These are phyloP conservation scores for Amanita exitialis DNA, from an alignment of 768 basidiomycete species.

Conservation along the genomic window DNA sequence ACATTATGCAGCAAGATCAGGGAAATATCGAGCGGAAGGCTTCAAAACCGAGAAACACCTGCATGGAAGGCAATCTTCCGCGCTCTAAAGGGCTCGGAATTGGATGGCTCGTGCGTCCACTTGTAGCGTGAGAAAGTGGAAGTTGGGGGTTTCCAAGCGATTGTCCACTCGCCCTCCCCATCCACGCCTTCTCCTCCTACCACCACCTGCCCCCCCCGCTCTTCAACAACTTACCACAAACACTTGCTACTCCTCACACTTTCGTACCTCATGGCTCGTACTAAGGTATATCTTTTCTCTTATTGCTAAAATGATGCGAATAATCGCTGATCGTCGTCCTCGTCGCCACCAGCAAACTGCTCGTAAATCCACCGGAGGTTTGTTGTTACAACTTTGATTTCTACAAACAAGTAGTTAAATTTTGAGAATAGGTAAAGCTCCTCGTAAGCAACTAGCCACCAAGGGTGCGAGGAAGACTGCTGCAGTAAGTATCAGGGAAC, in stretches of 20 bases:
- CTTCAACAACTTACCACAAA: conserved; percentile 14
- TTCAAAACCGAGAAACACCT: conserved; percentile 20
- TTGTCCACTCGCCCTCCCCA: conserved; percentile 20
- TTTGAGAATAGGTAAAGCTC: conserved; percentile 60
- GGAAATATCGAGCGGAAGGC: conserved; percentile 9
- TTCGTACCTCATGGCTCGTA: conserved; percentile 62
- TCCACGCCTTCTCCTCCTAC: conserved; percentile 26
- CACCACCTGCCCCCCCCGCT: conserved; percentile 22
- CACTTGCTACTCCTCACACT: conserved; percentile 11
- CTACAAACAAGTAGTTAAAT: conserved; percentile 14
- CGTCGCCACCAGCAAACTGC: conserved; percentile 76
- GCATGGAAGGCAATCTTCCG: conserved; percentile 34
- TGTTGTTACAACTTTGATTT: conserved; percentile 20
- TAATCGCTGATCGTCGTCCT: conserved; percentile 13
- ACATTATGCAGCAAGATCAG: conserved; percentile 11
- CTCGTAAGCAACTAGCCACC: conserved; percentile 91
- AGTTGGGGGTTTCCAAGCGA: conserved; percentile 26
- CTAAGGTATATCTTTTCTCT: conserved; percentile 47
- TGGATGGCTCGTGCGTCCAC: conserved; percentile 38
- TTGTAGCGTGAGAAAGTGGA: conserved; percentile 37
- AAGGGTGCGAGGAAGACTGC: conserved; percentile 92
- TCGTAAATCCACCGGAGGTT: conserved; percentile 97
- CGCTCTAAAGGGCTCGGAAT: conserved; percentile 38
- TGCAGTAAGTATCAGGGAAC: conserved; percentile 35
- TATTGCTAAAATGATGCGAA: conserved; percentile 15